These are phyloP conservation scores for Brettanomyces custersianus DNA, from an alignment of 805 yeast species.

Conservation along the genomic window DNA sequence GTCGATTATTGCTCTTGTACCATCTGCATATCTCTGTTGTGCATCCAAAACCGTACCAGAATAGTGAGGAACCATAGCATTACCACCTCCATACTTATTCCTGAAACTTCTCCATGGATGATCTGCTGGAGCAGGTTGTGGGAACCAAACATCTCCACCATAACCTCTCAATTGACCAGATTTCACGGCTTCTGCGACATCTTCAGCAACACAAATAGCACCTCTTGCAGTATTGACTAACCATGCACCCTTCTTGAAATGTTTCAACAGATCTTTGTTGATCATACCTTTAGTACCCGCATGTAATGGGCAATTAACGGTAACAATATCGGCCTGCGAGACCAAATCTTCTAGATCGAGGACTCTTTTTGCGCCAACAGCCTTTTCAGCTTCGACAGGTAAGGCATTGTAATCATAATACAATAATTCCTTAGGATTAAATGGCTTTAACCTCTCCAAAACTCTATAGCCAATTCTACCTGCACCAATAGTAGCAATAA, in stretches of 20 bases:
- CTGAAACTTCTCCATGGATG: conserved; percentile 72
- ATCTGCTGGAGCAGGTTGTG: conserved; percentile 73
- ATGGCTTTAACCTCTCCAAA: conserved; percentile 60
- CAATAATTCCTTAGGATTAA: conserved; percentile 61
- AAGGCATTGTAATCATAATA: conserved; percentile 65
- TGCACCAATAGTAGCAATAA: conserved; percentile 75
- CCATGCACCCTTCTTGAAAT: conserved; percentile 74
- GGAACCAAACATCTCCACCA: conserved; percentile 74
- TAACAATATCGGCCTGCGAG: conserved; percentile 54
- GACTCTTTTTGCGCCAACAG: conserved; percentile 60
- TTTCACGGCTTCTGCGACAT: conserved; percentile 45
- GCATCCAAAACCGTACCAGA: conserved; percentile 79
- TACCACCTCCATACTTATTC: conserved; percentile 63
- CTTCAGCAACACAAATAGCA: conserved; percentile 62
- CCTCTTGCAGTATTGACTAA: conserved; percentile 89
- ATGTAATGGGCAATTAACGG: conserved; percentile 73
- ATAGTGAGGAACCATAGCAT: conserved; percentile 80
- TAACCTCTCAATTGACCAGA: conserved; percentile 59
- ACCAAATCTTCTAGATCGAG: conserved; percentile 54
- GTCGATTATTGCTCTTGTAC: conserved; percentile 56
- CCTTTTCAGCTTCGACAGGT: conserved; percentile 53
- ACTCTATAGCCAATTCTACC: conserved; percentile 87
- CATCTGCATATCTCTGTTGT: conserved; percentile 63
- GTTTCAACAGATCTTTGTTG: conserved; percentile 46
- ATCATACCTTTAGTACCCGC: conserved; percentile 59